These are phyloP conservation scores for Diplotaxis tenuifolia DNA, from an alignment of 345 rosid species.

Conservation along the genomic window DNA sequence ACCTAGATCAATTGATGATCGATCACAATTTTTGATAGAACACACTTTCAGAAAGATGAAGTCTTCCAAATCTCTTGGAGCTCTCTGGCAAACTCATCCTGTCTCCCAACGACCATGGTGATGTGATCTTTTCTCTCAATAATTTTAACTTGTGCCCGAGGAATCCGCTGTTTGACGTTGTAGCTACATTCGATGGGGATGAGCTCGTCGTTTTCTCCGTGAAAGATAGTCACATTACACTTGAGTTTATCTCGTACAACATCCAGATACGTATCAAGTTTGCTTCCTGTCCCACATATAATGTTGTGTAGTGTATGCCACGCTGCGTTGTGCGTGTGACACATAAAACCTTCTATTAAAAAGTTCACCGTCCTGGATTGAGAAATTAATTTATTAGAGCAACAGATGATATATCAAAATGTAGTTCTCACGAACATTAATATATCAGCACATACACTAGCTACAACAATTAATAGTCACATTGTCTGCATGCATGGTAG, in stretches of 20 bases:
- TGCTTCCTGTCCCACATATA: constrained; percentile 81
- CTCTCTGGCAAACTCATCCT: constrained; percentile 71
- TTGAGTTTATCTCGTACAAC: constrained; percentile 53
- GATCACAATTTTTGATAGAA: constrained; percentile 4
- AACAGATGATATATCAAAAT: background rate
- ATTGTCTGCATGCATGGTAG: background rate
- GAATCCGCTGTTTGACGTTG: constrained; percentile 55
- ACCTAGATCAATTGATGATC: constrained; percentile 8
- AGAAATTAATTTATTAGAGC: background rate
- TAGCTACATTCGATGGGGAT: constrained; percentile 87
- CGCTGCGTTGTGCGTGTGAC: constrained; percentile 93
- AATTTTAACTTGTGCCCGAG: constrained; percentile 69
- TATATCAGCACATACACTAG: background rate
- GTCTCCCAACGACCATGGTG: constrained; percentile 86
- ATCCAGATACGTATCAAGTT: constrained; percentile 75
- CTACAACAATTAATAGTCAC: background rate
- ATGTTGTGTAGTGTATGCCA: constrained; percentile 99
- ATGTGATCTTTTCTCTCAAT: constrained; percentile 79
- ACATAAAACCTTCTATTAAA: constrained; percentile 84
- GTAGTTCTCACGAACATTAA: background rate
- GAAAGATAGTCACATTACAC: constrained; percentile 71
- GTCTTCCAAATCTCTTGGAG: constrained; percentile 75
- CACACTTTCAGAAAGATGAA: constrained; percentile 30
- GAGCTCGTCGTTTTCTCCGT: constrained; percentile 77
- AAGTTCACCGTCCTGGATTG: constrained; percentile 64